A percentile compares a stretch with the other conserved stretches of the same genome.
These are phyloP conservation scores for Cadophora sp. DNA, from an alignment of 2,329 filamentous ascomycete genomes.

Conservation along the genomic window DNA sequence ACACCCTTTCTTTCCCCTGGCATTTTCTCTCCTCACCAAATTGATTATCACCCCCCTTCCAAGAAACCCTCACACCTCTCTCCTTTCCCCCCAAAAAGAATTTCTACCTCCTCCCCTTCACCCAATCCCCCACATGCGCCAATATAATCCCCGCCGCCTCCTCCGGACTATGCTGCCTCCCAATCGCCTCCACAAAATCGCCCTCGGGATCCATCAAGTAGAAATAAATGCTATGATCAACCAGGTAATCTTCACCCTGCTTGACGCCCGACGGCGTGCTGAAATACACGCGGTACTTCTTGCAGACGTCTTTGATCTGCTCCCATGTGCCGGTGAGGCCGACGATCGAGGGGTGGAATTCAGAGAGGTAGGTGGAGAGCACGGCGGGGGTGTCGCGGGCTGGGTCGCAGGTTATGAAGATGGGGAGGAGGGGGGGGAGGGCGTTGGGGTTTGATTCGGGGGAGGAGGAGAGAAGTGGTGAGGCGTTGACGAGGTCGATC, in stretches of 20 bases:
- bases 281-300: conserved; percentile 96
- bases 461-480: conserved; percentile 26
- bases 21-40: not conserved
- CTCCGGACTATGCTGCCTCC: conserved; percentile 90
- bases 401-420: conserved; percentile 97
- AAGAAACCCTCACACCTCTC: not conserved
- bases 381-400: conserved; percentile 87
- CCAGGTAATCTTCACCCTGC: conserved; percentile 94
- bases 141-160: conserved; percentile 83
- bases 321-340: conserved; percentile 94
- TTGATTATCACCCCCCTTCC: not conserved
- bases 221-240: conserved; percentile 99
- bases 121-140: conserved; percentile 83
- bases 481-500: conserved; percentile 73
- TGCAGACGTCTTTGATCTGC: conserved; percentile 92
- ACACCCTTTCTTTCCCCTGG: not conserved
- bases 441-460: conserved; percentile 55
- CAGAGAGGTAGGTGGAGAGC: conserved; percentile 82
- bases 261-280: conserved; percentile 88
- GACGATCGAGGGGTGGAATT: conserved; percentile 88
- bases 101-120: not conserved
- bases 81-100: no score
- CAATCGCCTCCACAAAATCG: conserved; percentile 97
- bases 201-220: conserved; percentile 99
- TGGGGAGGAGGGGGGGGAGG: conserved; percentile 65